phyloP scores from a whole-genome alignment of 257 asterid genomes.

The Petunia secreta region DNA sequence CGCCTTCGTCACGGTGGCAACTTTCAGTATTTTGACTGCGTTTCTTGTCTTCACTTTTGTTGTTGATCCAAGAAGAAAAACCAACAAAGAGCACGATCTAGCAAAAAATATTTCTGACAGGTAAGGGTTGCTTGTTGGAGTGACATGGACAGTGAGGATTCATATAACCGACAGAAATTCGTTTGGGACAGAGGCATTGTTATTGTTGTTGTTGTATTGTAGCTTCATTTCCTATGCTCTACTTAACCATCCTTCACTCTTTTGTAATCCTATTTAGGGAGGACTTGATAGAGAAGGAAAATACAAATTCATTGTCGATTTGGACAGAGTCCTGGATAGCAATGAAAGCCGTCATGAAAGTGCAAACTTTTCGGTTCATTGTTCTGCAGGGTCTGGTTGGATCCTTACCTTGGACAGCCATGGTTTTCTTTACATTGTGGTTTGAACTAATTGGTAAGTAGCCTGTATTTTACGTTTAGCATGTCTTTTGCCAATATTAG shows the following conservation, averaged over 20 bases:
- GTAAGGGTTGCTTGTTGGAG: constrained; percentile 39
- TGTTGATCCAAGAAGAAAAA: constrained; percentile 67
- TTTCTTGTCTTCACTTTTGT: constrained; percentile 78
- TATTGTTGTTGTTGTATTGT: neutral
- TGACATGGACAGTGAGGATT: neutral
- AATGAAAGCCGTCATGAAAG: constrained; percentile 77
- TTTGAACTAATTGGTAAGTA: constrained; percentile 81
- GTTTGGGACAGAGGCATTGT: too few species aligned
- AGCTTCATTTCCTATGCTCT: constrained; percentile 3
- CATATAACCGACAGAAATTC: too few species aligned
- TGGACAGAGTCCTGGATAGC: constrained; percentile 91
- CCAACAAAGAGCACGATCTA: constrained; percentile 34
- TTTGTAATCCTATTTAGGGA: constrained; percentile 52
- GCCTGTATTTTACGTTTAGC: neutral
- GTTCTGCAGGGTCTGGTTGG: constrained; percentile 95
- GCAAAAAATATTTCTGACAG: constrained; percentile 50
- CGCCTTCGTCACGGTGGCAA: constrained; percentile 76
- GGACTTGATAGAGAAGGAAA: constrained; percentile 52
- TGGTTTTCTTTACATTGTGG: constrained; percentile 91
- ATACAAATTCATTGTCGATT: constrained; percentile 47
- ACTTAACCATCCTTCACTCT: neutral
- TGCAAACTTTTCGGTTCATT: constrained; percentile 86
- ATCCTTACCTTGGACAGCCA: constrained; percentile 91
- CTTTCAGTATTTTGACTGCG: constrained; percentile 74
- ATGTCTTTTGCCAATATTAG: neutral